Base-by-base conservation (phyloP, 495 filamentous ascomycete genomes). In the Arthonia radiata region DNA sequence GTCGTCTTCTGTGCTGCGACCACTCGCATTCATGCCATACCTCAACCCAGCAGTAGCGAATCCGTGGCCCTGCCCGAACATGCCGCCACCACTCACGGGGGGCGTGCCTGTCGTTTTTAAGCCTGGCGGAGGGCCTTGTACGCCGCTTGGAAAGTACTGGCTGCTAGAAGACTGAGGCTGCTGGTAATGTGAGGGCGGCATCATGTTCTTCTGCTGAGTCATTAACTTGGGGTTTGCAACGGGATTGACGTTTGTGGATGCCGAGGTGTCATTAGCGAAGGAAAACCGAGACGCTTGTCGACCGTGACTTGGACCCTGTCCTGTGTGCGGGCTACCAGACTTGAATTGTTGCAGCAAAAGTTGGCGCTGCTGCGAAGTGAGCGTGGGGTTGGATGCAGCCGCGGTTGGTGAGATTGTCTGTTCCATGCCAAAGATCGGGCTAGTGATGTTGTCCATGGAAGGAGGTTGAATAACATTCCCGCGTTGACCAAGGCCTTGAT, bases 91-190 rank as follows among this genome's bases (percentile, higher is more conserved):
- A 32, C 58, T 68, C 32, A 76, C 73, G 4, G 86, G 86, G 26
- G 86, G 83, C 7, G 81, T 91, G 17, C 80, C 80, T 1, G 79
- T 75, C 3, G 81, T 80, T 53, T 99, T 94, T 28, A 99, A 59
- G 2, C 89, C 89, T 2, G 89, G 89, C 26, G 89, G 89, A 10
- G 86, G 86, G 3, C 82, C 81, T 40, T 86, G 78, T 29, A 92
- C 75, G 10, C 65, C 61, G 8, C 53, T 55, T 24, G 58, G 54
- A 40, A 67, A 78, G 39, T 65, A 69, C 37, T 68, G 70, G 35
- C 48, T 56, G 32, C 55, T 57, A 7, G 56, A 45, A 43, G 37
- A 53, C 46, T 44, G 67, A 43, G 38, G 63, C 48, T 56, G 75
- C 12, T 54, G 56, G 15, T 57, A 59, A 6, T 54, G 53, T 12